Evolutionary conservation across 2,329 filamentous ascomycete genomes (phyloP), one percentile per base, ranked within the genome.

Genomic region (Pseudogymnoascus sp.): DNA sequence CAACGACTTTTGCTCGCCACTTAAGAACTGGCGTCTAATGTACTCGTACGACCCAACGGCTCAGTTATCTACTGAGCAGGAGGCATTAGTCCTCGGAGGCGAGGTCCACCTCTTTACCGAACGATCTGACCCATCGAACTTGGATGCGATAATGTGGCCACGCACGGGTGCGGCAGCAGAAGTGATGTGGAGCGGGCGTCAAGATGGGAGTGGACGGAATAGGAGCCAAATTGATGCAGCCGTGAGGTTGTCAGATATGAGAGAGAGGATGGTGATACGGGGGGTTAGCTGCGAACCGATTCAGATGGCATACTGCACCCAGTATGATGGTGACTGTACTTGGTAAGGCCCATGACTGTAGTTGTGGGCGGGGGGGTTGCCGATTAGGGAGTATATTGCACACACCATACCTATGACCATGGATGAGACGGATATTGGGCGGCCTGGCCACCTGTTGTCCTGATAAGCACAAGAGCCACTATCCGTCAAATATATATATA

Each of bases 81-180:
- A 85, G 26, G 80, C 87, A 71, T 81, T 90, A 11, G 87, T 96
- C 2, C 74, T 95, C 7, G 92, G 92, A 50, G 92, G 91, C 26
- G 92, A 96, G 77, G 85, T 88, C 14, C 88, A 90, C 63, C 83
- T 91, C 64, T 96, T 91, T 91, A 83, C 82, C 67, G 92, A 96
- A 72, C 82, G 85, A 77, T 88, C 87, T n/a, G 92, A 96, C 74
- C 76, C 84, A 2, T 77, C 85, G n/a, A 92, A 87, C 72, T 73
- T 96, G 13, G 90, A 96, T 76, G 78, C 78, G 37, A 85, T 90
- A 74, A 76, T 93, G 7, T 96, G 91, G 91, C 91, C 91, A 6
- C 81, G 91, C 5, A 85, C 84, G 1, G 83, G 82, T 61, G 90
- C 89, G 0, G 89, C 87, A 0, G 89, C 83, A 26, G 91, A 96